Evolutionary conservation across 371 early-diverging fungal species (phyloP).

Genomic region (Mucor indicus): DNA sequence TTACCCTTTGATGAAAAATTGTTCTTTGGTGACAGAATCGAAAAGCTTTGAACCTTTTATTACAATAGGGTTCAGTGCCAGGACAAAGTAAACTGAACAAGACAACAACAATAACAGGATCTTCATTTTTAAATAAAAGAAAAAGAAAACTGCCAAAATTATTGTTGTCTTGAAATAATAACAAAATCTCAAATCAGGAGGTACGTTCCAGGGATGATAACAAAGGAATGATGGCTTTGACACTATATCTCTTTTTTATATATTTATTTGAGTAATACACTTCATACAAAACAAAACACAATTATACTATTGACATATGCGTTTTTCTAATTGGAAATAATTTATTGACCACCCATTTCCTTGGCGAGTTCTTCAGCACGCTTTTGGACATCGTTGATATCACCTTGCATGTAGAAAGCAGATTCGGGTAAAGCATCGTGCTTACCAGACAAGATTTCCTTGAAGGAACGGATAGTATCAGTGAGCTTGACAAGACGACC

Average conservation of each 20-base stretch:
- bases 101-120: constrained; percentile 4
- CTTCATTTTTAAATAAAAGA: no score
- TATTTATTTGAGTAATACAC: no score
- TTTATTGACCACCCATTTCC: constrained; percentile 24
- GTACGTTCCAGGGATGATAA: no score
- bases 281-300: no score
- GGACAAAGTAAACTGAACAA: constrained; percentile 5
- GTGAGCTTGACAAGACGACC: constrained; percentile 85
- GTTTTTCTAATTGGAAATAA: no score
- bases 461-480: constrained; percentile 93
- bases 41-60: constrained; percentile 76
- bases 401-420: constrained; percentile 96
- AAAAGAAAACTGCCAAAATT: no score
- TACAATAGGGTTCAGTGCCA: constrained; percentile 55
- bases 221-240: no score
- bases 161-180: no score
- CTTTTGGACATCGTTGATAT: constrained; percentile 84
- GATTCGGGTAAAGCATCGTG: constrained; percentile 89
- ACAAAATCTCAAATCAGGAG: no score
- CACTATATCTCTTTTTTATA: no score
- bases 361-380: constrained; percentile 87
- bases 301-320: no score
- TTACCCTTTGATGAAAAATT: constrained; percentile 78
- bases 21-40: constrained; percentile 66
- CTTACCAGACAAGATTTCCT: constrained; percentile 92